Evolutionary conservation across 257 asterid species (phyloP).

Genomic region (Nicotiana knightiana): DNA sequence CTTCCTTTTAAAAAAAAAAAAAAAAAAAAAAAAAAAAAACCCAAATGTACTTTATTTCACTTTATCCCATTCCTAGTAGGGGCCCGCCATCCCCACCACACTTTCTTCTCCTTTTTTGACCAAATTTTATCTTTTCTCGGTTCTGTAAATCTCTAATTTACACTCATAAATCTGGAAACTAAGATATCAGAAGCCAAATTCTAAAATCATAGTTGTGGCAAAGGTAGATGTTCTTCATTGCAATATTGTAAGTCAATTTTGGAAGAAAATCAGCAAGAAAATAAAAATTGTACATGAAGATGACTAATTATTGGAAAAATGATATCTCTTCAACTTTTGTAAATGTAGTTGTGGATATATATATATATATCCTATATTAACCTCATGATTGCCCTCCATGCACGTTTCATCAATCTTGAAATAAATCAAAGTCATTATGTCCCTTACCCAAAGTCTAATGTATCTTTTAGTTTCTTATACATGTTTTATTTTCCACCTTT

Average conservation of each 20-base stretch:
- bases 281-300: background rate
- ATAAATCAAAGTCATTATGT: slow-evolving; percentile 1
- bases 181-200: background rate
- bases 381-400: slow-evolving; percentile 12
- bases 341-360: background rate
- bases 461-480: background rate
- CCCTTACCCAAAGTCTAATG: background rate
- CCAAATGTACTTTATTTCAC: background rate
- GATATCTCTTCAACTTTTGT: slow-evolving; percentile 1
- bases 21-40: no score
- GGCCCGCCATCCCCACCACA: background rate
- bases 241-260: background rate
- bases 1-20: no score
- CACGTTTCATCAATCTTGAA: slow-evolving; percentile 6
- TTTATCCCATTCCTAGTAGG: slow-evolving; percentile 4
- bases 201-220: background rate
- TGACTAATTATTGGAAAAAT: slow-evolving; percentile 4
- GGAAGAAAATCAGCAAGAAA: background rate
- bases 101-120: slow-evolving; percentile 18
- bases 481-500: background rate
- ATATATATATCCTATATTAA: background rate
- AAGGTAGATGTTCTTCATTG: background rate
- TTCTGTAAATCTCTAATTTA: background rate
- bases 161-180: background rate
- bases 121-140: background rate